A percentile compares a stretch with the other conserved stretches of the same genome.
Evolutionary conservation across 2,329 filamentous ascomycete species (phyloP).

Genomic region (Fusarium concolor): DNA sequence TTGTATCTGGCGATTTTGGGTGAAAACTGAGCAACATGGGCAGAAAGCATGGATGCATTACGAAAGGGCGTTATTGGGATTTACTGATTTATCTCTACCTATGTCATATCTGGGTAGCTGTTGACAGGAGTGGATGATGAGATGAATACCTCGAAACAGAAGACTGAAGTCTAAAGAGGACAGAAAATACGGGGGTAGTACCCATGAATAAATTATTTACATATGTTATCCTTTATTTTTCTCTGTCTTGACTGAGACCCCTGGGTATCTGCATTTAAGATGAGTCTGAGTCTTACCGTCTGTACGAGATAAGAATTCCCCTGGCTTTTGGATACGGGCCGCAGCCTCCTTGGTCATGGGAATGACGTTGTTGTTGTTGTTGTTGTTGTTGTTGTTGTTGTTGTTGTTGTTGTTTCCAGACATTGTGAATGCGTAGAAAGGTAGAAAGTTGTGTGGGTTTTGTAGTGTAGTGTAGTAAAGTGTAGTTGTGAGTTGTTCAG

Average conservation of each 20-base stretch:
- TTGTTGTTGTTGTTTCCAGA: background rate
- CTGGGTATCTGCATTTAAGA: background rate
- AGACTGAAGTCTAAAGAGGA: conserved; percentile 1
- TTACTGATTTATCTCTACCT: conserved; percentile 16
- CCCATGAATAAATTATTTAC: conserved; percentile 1
- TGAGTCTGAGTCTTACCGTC: too few species aligned
- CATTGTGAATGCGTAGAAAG: conserved; percentile 9
- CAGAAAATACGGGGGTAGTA: background rate
- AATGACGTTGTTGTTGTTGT: background rate
- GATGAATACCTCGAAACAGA: conserved; percentile 12
- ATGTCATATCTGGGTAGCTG: conserved; percentile 8
- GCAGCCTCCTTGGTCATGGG: conserved; percentile 19
- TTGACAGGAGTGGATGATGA: background rate
- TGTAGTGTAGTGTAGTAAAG: background rate
- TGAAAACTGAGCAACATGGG: conserved; percentile 23
- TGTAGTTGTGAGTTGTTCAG: background rate
- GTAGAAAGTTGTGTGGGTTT: background rate
- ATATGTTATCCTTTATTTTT: background rate
- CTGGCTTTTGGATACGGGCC: conserved; percentile 12
- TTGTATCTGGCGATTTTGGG: conserved; percentile 19
- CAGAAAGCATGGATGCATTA: conserved; percentile 41
- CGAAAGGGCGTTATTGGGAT: conserved; percentile 43
- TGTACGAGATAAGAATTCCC: background rate
- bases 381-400: background rate
- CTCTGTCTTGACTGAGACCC: background rate